Conservation (phyloP, 2,329 filamentous ascomycete species). For the Onygenales sp. region DNA sequence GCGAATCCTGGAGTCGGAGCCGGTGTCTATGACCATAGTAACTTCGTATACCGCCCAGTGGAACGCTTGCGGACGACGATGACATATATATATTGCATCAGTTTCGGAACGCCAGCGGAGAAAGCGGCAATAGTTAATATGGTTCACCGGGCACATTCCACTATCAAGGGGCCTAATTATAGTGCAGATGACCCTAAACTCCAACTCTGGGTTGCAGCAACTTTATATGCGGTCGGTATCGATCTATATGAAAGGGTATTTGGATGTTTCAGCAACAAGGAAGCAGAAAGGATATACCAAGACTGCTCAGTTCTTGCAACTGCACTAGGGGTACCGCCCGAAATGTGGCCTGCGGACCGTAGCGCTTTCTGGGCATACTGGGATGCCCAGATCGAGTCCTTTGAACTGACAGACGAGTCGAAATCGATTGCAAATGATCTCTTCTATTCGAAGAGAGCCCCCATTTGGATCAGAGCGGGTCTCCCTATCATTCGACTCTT, state of each 20-base stretch:
- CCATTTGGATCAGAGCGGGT: slow-evolving; percentile 15
- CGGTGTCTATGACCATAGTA: slow-evolving; percentile 17
- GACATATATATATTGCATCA: slow-evolving; percentile 14
- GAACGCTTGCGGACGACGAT: slow-evolving; percentile 16
- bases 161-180: slow-evolving; percentile 4
- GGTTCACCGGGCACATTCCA: slow-evolving; percentile 7
- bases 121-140: slow-evolving; percentile 3
- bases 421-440: slow-evolving; percentile 14
- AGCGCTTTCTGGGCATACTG: not conserved
- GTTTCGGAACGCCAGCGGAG: slow-evolving; percentile 7
- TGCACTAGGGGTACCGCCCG: slow-evolving; percentile 8
- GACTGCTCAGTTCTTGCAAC: slow-evolving; percentile 10
- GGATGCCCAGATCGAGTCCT: not conserved
- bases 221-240: slow-evolving; percentile 7
- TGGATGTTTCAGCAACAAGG: slow-evolving; percentile 4
- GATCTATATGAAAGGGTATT: slow-evolving; percentile 5
- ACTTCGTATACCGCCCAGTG: slow-evolving; percentile 16
- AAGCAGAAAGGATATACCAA: slow-evolving; percentile 5
- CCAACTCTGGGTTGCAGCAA: slow-evolving; percentile 11
- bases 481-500: slow-evolving; percentile 20
- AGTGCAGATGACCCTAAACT: slow-evolving; percentile 9
- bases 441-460: slow-evolving; percentile 19
- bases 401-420: too few species aligned
- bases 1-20: slow-evolving; percentile 18
- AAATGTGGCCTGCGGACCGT: slow-evolving; percentile 7